Conservation (phyloP, 192 early-diverging fungal genomes). For the Podila horticola region DNA sequence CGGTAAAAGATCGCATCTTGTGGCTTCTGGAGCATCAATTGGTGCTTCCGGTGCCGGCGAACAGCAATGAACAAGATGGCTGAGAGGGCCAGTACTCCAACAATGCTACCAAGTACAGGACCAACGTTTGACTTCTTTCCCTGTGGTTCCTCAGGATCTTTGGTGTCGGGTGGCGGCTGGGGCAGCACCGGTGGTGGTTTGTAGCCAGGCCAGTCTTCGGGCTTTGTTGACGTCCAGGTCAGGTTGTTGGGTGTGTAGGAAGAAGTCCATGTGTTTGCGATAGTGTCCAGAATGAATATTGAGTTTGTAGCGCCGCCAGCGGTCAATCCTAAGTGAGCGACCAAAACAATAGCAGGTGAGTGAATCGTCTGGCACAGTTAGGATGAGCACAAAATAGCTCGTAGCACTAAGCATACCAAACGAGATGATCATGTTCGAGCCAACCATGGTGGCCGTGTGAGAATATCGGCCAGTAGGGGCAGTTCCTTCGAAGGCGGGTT, state of each 20-base stretch:
- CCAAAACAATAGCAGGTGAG: not conserved
- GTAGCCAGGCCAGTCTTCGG: slow-evolving; percentile 50
- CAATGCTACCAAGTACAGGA: slow-evolving; percentile 26
- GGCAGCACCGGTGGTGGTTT: slow-evolving; percentile 33
- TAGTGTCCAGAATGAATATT: slow-evolving; percentile 35
- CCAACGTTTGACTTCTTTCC: not conserved
- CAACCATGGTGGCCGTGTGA: slow-evolving; percentile 41
- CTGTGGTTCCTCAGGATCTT: slow-evolving; percentile 6
- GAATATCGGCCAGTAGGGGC: slow-evolving; percentile 46
- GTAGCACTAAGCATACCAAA: slow-evolving; percentile 13
- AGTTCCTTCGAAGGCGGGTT: slow-evolving; percentile 38
- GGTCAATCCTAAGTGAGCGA: slow-evolving; percentile 15
- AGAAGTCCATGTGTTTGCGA: slow-evolving; percentile 33
- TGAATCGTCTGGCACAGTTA: not conserved
- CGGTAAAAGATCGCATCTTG: slow-evolving; percentile 6
- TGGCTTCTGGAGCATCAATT: not conserved
- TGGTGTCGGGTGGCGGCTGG: not conserved
- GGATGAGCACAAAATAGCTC: not conserved
- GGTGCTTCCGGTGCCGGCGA: slow-evolving; percentile 1
- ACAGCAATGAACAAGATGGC: slow-evolving; percentile 6
- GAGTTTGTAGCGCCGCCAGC: slow-evolving; percentile 45
- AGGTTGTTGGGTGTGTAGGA: slow-evolving; percentile 39
- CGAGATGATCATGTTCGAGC: slow-evolving; percentile 30
- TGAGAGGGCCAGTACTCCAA: slow-evolving; percentile 14
- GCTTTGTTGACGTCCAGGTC: slow-evolving; percentile 31